Base-by-base conservation (phyloP, 345 rosid genomes). In the Bruguiera sexangula region DNA sequence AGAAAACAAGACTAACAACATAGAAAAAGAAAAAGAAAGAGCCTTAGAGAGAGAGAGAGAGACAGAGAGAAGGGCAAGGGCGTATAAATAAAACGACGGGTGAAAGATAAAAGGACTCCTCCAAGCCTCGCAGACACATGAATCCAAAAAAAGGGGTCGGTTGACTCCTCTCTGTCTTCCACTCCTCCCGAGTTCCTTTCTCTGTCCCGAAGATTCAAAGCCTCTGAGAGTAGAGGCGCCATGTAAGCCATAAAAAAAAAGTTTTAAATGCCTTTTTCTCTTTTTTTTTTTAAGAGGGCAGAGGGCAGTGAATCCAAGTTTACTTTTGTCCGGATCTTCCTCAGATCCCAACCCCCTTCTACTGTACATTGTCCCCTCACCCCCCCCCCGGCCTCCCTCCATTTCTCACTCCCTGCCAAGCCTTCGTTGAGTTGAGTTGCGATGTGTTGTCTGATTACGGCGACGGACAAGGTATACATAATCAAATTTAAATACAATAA, bases 81-180 rank as follows among this genome's bases (percentile, higher is more conserved):
- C 29, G 1, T 24, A n/a, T 43, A n/a, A 46, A 19, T 21, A 32
- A n/a, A 29, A n/a, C 22, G 43, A 66, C 34, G 13, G 64, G 48
- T 8, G 73, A 73, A 73, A 73, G 83, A 80, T 81, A 82, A 75
- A 88, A 76, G 96, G 98, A 87, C 76, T 76, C 66, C 62, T 83
- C 73, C 81, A 87, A 90, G 90, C 96, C 98, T 85, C 85, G 84
- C 88, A 84, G 86, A 78, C 64, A 74, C 81, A 71, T 58, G 74
- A 39, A 76, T 74, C 86, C 88, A 79, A 3, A 43, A 43, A 81
- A 84, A 85, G 64, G 72, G 76, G 57, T 74, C 64, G 78, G 93
- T 93, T 93, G 98, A 93, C 97, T 90, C 71, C 66, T 60, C 62
- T 67, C 43, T 39, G 0, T 37, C 52, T 37, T 11, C 10, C 66